Evolutionary conservation across 2,329 filamentous ascomycete genomes (phyloP).

Genomic region (Arthroderma sp.): DNA sequence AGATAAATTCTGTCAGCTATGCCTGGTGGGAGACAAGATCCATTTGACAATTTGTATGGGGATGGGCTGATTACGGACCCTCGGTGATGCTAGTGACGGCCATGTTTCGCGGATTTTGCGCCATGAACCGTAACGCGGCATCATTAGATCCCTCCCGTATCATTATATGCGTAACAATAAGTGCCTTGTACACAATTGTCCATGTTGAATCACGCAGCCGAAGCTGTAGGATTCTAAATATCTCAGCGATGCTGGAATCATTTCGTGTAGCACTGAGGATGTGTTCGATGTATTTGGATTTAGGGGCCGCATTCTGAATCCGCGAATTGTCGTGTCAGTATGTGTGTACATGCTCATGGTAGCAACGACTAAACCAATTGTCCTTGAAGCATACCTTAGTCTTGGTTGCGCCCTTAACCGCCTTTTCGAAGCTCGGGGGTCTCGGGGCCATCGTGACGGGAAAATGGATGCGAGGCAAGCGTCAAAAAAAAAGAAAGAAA

Average conservation of each 20-base stretch:
- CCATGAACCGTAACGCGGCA: conserved; percentile 71
- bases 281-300: conserved; percentile 98
- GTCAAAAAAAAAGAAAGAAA: neutral
- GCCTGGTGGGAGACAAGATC: neutral
- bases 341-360: conserved; percentile 11
- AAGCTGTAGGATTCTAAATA: conserved; percentile 82
- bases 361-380: too few relatives aligned
- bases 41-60: neutral
- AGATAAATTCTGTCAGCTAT: conserved; percentile 23
- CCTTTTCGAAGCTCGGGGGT: conserved; percentile 76
- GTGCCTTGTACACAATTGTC: conserved; percentile 98
- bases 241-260: conserved; percentile 86
- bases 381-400: conserved; percentile 55
- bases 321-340: neutral
- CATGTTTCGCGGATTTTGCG: conserved; percentile 68
- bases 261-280: conserved; percentile 91
- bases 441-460: conserved; percentile 3
- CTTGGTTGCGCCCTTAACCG: conserved; percentile 96
- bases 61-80: conserved; percentile 44
- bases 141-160: conserved; percentile 87
- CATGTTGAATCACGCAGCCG: conserved; percentile 90
- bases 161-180: conserved; percentile 95
- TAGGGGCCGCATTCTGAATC: conserved; percentile 73
- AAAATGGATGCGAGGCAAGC: neutral
- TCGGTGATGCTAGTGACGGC: conserved; percentile 86